Percentiles rank a stretch among this genome's conserved stretches.
Evolutionary conservation across 768 basidiomycete genomes (phyloP).

Genomic region (Sporobolomyces roseus): DNA sequence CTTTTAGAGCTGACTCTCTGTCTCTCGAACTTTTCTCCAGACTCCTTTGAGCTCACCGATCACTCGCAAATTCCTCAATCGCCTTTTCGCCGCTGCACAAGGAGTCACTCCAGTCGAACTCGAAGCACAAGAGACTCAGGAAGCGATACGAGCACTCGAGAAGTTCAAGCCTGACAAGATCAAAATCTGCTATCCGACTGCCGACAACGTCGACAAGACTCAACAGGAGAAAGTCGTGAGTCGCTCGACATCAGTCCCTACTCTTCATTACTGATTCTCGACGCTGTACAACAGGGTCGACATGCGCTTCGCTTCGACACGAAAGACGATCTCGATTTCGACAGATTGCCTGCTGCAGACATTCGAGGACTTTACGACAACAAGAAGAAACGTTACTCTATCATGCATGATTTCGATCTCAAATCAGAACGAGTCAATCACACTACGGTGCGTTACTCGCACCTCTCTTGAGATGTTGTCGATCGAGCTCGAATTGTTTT

Average conservation of each 20-base stretch:
- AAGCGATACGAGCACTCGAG: background rate
- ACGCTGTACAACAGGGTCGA: background rate
- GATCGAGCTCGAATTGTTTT: background rate
- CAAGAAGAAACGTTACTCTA: background rate
- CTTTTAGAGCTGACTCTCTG: background rate
- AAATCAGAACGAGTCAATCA: background rate
- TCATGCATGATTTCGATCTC: slow-evolving; percentile 2
- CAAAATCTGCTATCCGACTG: background rate
- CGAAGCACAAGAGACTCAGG: background rate
- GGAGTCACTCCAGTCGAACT: background rate
- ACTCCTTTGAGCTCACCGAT: background rate
- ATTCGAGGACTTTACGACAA: background rate
- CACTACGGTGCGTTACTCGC: background rate
- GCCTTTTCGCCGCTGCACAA: background rate
- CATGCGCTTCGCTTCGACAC: slow-evolving; percentile 3
- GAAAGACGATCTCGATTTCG: background rate
- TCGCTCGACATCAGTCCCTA: background rate
- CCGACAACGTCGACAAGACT: background rate
- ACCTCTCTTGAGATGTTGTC: background rate
- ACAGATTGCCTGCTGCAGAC: background rate
- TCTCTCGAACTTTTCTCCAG: background rate
- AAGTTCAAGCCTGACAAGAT: background rate
- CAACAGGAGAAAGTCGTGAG: too few species aligned
- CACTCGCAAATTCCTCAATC: background rate
- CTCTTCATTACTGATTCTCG: background rate